Percentiles rank a stretch among this genome's conserved stretches.
These are phyloP conservation scores for Jackrogersella multiformis DNA, from an alignment of 495 filamentous ascomycete genomes.

Conservation along the genomic window DNA sequence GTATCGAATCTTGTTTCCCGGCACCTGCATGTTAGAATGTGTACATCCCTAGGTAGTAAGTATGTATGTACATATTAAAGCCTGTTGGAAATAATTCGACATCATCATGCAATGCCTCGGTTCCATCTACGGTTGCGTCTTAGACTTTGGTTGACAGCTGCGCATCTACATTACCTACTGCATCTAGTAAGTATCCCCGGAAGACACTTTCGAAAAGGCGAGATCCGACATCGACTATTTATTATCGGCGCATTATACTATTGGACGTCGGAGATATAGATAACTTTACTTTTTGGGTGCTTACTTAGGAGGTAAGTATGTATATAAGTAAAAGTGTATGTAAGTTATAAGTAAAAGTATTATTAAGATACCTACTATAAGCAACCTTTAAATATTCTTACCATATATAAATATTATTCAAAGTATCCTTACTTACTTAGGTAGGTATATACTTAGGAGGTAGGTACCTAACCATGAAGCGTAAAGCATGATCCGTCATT, in stretches of 20 bases:
- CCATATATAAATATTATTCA: too few species aligned
- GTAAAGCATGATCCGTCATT: slow-evolving; percentile 12
- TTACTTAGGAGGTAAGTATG: too few species aligned
- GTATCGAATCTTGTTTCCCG: slow-evolving; percentile 21
- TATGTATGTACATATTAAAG: too few species aligned
- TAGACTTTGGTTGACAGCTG: slow-evolving; percentile 12
- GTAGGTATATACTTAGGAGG: too few species aligned
- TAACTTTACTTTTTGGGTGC: background rate
- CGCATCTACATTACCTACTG: too few species aligned
- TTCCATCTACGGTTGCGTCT: slow-evolving; percentile 22
- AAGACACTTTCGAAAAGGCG: background rate
- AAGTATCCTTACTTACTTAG: background rate
- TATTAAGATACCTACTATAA: too few species aligned
- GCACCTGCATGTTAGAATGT: too few species aligned
- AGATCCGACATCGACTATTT: background rate
- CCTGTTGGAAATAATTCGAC: background rate
- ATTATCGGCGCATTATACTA: background rate
- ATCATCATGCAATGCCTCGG: slow-evolving; percentile 13
- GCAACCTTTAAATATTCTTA: background rate
- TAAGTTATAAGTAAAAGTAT: too few species aligned
- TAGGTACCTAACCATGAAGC: background rate
- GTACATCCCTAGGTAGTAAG: too few species aligned
- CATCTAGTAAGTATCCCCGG: slow-evolving; percentile 16
- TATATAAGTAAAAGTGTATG: too few species aligned
- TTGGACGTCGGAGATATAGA: slow-evolving; percentile 4